A percentile compares a stretch with the other conserved stretches of the same genome.
phyloP scores from a whole-genome alignment of 192 early-diverging fungal species.

The Funneliformis geosporum region DNA sequence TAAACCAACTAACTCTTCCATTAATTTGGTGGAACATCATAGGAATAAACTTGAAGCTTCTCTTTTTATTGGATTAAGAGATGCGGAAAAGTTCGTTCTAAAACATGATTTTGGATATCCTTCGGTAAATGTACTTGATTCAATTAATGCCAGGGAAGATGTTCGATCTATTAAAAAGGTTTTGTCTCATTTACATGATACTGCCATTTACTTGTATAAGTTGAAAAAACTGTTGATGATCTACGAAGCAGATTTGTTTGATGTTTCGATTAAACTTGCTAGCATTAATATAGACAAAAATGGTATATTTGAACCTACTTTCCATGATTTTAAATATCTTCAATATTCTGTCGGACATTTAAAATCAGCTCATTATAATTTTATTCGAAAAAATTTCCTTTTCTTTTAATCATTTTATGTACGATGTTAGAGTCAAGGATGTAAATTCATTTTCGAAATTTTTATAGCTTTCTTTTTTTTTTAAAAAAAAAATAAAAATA shows the following conservation, averaged over 20 bases:
- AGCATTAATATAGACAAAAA: too few relatives aligned
- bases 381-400: background rate
- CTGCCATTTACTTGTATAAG: too few relatives aligned
- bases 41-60: background rate
- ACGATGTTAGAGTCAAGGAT: too few relatives aligned
- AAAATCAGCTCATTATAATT: background rate
- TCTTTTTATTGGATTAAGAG: background rate
- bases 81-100: background rate
- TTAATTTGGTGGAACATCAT: background rate
- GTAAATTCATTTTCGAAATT: too few relatives aligned
- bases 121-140: background rate
- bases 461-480: too few relatives aligned
- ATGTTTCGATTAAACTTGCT: background rate
- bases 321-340: background rate
- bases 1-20: background rate
- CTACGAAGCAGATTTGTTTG: background rate
- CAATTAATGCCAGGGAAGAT: background rate
- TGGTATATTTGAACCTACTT: too few relatives aligned
- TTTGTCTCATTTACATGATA: too few relatives aligned
- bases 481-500: too few relatives aligned
- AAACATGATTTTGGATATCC: background rate
- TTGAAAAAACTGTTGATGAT: background rate
- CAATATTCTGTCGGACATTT: background rate
- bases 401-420: too few relatives aligned
- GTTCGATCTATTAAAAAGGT: too few relatives aligned